These are phyloP conservation scores for Plasmodiophora brassicae DNA, from an alignment of 208 protist genomes.

Conservation along the genomic window DNA sequence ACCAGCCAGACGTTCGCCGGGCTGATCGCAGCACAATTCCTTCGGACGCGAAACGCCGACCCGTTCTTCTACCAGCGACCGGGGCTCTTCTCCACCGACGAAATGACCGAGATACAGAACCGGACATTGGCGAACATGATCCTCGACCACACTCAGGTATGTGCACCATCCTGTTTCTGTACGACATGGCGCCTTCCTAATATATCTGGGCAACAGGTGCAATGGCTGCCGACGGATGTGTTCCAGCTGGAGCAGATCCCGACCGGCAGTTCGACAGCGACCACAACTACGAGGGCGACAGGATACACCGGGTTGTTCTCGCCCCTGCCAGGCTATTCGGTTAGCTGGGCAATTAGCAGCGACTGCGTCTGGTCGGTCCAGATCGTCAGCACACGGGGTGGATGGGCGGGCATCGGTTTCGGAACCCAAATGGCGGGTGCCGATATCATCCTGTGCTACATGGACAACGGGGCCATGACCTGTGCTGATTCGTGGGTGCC, in stretches of 20 bases:
- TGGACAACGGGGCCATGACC: neutral
- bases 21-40: neutral
- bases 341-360: neutral
- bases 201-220: no score
- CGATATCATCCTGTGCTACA: conserved; percentile 3
- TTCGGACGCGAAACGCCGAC: neutral
- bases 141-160: neutral
- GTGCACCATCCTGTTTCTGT: no score
- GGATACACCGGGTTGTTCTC: neutral
- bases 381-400: neutral
- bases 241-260: neutral
- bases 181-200: no score
- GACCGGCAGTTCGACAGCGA: neutral
- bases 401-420: neutral
- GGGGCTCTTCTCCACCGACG: neutral
- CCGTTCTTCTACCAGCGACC: neutral
- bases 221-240: neutral
- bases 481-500: neutral
- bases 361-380: neutral
- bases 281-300: neutral
- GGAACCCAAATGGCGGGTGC: neutral
- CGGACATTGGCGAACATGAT: neutral
- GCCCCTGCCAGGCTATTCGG: neutral
- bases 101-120: neutral
- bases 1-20: neutral